Evolutionary conservation across 2,329 filamentous ascomycete genomes (phyloP).

Genomic region (Periconia macrospinosa): DNA sequence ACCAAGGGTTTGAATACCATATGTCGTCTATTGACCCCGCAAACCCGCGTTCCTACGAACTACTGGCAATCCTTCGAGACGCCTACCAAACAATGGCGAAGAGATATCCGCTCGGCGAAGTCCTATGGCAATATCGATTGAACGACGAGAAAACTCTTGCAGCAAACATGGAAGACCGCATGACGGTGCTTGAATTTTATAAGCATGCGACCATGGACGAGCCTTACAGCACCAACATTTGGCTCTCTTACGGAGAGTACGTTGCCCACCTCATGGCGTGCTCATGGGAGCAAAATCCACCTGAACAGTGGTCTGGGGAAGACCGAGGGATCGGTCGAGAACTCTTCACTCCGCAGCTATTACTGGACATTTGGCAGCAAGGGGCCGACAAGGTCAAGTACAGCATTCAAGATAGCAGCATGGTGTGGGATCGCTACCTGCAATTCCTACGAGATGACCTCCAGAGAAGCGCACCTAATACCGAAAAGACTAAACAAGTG

Average conservation of each 20-base stretch:
- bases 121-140: conserved; percentile 75
- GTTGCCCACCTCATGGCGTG: conserved; percentile 71
- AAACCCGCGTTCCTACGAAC: conserved; percentile 46
- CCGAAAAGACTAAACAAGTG: conserved; percentile 63
- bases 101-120: conserved; percentile 72
- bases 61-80: conserved; percentile 50
- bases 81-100: conserved; percentile 62
- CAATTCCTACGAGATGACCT: conserved; percentile 72
- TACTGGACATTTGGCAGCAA: conserved; percentile 70
- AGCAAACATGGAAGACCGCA: conserved; percentile 65
- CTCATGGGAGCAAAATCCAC: conserved; percentile 58
- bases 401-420: conserved; percentile 74
- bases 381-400: conserved; percentile 73
- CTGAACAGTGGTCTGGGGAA: conserved; percentile 60
- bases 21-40: conserved; percentile 29
- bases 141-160: conserved; percentile 69
- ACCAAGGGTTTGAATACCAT: conserved; percentile 52
- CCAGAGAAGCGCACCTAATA: conserved; percentile 54
- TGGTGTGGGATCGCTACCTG: conserved; percentile 76
- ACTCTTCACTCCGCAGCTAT: conserved; percentile 68
- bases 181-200: conserved; percentile 72
- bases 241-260: conserved; percentile 78
- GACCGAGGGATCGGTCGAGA: conserved; percentile 71
- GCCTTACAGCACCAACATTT: conserved; percentile 72
- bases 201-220: conserved; percentile 71